Evolutionary conservation across 2,329 filamentous ascomycete species (phyloP), one percentile per base, ranked within the genome.

Genomic region (Beauveria caledonica): DNA sequence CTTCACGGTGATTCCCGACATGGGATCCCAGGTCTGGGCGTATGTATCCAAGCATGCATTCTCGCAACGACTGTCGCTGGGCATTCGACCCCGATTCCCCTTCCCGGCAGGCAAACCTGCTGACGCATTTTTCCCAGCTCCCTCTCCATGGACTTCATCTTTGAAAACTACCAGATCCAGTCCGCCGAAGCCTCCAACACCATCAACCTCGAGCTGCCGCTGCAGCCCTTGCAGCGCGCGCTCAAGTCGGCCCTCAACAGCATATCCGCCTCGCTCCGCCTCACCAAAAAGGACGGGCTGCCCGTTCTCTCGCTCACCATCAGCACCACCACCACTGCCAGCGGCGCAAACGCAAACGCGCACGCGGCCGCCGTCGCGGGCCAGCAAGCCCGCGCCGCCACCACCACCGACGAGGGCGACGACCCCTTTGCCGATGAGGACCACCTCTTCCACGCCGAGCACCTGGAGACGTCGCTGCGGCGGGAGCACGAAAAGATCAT

Each of bases 21-120:
- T 90, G 69, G 93, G 94, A 62, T 95, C 91, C 9, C 93, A 97
- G 79, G 93, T 97, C 59, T 99, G 94, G 94, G 90, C 92, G 80
- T 92, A 80, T 71, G 86, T 85, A 23, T 27, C 8, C 48, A 21
- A 17, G 11, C 4, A 42, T 5, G 23, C n/a, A 51, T 46, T 36
- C 33, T 36, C 33, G 6, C 33, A 13, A 3, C 11, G 33, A 36
- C 33, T 36, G 33, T 15, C 13, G 13, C 33, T 36, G 33, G 33
- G 33, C 13, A 36, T 36, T 39, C n/a, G 11, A 25, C 6, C 46
- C 2, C n/a, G n/a, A 2, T n/a, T 15, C 21, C 19, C 45, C n/a
- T n/a, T n/a, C n/a, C n/a, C n/a, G n/a, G 36, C 19, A 19, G 15
- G 19, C n/a, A 11, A 36, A 15, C 27, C 27, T 42, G 29, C 49